Evolutionary conservation across 2,329 filamentous ascomycete species (phyloP).

Genomic region (Sporothrix brasiliensis): DNA sequence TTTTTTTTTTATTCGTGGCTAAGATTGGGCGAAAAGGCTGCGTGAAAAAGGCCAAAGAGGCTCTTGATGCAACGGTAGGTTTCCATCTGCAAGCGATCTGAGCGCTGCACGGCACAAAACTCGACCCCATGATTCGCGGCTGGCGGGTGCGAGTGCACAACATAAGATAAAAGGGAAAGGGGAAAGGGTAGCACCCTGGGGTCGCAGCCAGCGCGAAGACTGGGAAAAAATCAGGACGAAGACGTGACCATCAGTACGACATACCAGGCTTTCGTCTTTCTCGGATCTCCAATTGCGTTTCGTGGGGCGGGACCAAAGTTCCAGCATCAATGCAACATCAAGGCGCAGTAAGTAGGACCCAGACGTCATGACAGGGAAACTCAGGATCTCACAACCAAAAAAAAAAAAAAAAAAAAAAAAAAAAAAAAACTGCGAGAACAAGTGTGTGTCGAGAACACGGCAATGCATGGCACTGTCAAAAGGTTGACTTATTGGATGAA

Average conservation of each 20-base stretch:
- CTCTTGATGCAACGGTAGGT: background rate
- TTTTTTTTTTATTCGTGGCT: background rate
- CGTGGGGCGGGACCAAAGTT: background rate
- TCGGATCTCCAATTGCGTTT: conserved; percentile 3
- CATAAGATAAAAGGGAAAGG: background rate
- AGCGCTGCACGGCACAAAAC: conserved; percentile 10
- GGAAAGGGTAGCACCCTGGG: conserved; percentile 7
- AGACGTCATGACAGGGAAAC: background rate
- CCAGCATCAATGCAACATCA: background rate
- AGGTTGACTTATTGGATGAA: background rate
- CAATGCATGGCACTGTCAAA: too few relatives aligned
- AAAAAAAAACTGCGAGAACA: background rate
- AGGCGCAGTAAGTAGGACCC: background rate
- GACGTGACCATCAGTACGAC: background rate
- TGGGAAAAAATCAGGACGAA: background rate
- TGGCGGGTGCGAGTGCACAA: background rate
- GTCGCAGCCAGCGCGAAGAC: conserved; percentile 17
- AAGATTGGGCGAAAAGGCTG: background rate
- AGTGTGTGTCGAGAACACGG: background rate
- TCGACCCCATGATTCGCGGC: background rate
- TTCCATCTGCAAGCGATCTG: conserved; percentile 8
- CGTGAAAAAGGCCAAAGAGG: background rate
- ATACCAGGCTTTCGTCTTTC: background rate
- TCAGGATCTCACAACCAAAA: background rate
- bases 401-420: background rate